phyloP scores from a whole-genome alignment of 805 yeast genomes.

The Saccharomycopsis capsularis region DNA sequence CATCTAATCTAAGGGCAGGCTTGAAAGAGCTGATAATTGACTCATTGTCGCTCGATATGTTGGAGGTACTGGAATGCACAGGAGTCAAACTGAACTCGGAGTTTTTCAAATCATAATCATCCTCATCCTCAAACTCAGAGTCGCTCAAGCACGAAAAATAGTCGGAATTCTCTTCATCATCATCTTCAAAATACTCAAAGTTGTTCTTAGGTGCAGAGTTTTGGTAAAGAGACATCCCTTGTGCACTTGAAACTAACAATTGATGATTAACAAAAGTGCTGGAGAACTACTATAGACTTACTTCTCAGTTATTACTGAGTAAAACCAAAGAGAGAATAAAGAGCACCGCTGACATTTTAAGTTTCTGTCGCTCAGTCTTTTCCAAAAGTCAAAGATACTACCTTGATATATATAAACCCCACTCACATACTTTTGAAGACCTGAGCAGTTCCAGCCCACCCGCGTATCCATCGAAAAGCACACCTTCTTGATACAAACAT shows the following conservation, averaged over 20 bases:
- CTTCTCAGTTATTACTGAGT: too few relatives aligned
- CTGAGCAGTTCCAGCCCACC: too few relatives aligned
- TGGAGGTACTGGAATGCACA: slow-evolving; percentile 3
- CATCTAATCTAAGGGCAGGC: neutral
- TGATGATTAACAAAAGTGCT: too few relatives aligned
- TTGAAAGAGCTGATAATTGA: slow-evolving; percentile 2
- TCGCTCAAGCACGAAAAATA: slow-evolving; percentile 16
- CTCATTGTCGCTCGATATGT: neutral
- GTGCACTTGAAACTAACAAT: too few relatives aligned
- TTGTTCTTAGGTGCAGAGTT: neutral
- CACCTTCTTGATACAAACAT: neutral
- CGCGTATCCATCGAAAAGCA: too few relatives aligned
- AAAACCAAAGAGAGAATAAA: too few relatives aligned
- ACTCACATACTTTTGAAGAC: too few relatives aligned
- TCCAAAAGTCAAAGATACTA: too few relatives aligned
- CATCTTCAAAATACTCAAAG: neutral
- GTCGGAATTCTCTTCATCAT: slow-evolving; percentile 1
- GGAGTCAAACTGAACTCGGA: slow-evolving; percentile 6
- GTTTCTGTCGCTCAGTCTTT: too few relatives aligned
- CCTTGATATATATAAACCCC: too few relatives aligned
- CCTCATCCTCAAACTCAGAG: slow-evolving; percentile 12
- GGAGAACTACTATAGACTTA: too few relatives aligned
- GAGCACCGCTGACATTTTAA: too few relatives aligned
- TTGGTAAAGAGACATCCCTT: neutral
- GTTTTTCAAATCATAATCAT: slow-evolving; percentile 4